These are phyloP conservation scores for Malbranchea zuffiana DNA, from an alignment of 2,329 filamentous ascomycete species.

Conservation along the genomic window DNA sequence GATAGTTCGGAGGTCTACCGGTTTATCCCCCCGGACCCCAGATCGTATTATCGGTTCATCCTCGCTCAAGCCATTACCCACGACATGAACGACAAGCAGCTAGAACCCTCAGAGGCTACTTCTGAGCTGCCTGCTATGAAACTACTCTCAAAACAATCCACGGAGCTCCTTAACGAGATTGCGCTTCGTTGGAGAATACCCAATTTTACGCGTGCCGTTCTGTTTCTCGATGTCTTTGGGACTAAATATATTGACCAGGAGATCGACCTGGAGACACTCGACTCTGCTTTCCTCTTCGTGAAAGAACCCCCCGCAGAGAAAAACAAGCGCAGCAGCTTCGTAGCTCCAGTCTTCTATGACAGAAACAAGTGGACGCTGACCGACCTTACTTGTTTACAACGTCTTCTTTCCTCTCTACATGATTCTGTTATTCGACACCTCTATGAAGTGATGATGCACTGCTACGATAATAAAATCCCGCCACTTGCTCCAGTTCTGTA, in stretches of 20 bases:
- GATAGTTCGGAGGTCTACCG: slow-evolving; percentile 56
- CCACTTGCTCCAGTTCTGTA: slow-evolving; percentile 69
- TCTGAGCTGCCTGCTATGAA: slow-evolving; percentile 42
- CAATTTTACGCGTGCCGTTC: slow-evolving; percentile 63
- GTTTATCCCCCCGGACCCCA: slow-evolving; percentile 77
- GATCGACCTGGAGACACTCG: slow-evolving; percentile 68
- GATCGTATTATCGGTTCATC: slow-evolving; percentile 72
- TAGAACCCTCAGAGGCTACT: slow-evolving; percentile 40
- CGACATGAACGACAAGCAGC: slow-evolving; percentile 35
- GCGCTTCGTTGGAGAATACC: slow-evolving; percentile 83
- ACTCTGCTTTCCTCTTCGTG: slow-evolving; percentile 69
- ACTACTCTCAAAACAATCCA: slow-evolving; percentile 61
- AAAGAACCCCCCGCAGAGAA: slow-evolving; percentile 60
- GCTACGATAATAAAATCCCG: slow-evolving; percentile 80
- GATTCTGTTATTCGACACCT: slow-evolving; percentile 77
- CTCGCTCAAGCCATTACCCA: slow-evolving; percentile 61
- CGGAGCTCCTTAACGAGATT: slow-evolving; percentile 74
- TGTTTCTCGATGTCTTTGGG: slow-evolving; percentile 73
- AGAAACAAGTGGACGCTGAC: slow-evolving; percentile 57
- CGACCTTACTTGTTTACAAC: slow-evolving; percentile 61
- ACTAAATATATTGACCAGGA: slow-evolving; percentile 80
- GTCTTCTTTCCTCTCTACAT: slow-evolving; percentile 62
- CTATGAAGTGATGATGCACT: slow-evolving; percentile 75
- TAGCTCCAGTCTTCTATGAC: slow-evolving; percentile 43
- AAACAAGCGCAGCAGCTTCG: slow-evolving; percentile 42